Evolutionary conservation across 176 grass and related monocot species (phyloP).

Genomic region (Musa schizocarpa): DNA sequence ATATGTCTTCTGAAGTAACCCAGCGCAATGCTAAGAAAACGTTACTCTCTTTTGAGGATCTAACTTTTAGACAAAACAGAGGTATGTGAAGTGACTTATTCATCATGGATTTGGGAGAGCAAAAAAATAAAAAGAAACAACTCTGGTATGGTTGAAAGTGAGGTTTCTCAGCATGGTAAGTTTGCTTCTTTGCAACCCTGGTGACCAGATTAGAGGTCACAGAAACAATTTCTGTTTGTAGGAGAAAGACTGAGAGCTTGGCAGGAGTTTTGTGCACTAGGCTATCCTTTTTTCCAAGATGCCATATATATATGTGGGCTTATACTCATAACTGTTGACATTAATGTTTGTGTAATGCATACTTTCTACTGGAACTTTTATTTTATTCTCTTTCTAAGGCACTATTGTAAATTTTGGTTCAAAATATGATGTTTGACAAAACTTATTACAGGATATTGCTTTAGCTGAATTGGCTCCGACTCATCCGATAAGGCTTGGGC

Average conservation of each 20-base stretch:
- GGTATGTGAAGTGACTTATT: too few relatives aligned
- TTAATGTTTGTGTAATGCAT: background rate
- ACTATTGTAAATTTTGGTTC: background rate
- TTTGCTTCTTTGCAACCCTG: background rate
- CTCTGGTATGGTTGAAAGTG: background rate
- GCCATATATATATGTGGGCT: background rate
- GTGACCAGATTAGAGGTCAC: background rate
- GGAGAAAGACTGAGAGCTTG: background rate
- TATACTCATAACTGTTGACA: background rate
- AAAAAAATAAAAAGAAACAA: too few relatives aligned
- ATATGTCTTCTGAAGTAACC: too few relatives aligned
- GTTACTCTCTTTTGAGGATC: too few relatives aligned
- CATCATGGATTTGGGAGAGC: too few relatives aligned
- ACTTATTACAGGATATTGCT: slow-evolving; percentile 31
- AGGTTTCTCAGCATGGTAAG: background rate
- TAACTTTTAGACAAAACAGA: too few relatives aligned
- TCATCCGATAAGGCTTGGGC: slow-evolving; percentile 52
- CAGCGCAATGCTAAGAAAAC: too few relatives aligned
- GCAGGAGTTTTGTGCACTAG: background rate
- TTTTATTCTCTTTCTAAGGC: background rate
- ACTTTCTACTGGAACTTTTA: background rate
- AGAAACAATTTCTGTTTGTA: background rate
- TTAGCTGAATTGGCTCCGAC: slow-evolving; percentile 40
- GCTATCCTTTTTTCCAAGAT: background rate
- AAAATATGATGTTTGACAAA: background rate